Percentiles rank a stretch among this genome's conserved stretches.
These are phyloP conservation scores for Zhuliangozyma parablackwelliae DNA, from an alignment of 1,139 yeast genomes.

Conservation along the genomic window DNA sequence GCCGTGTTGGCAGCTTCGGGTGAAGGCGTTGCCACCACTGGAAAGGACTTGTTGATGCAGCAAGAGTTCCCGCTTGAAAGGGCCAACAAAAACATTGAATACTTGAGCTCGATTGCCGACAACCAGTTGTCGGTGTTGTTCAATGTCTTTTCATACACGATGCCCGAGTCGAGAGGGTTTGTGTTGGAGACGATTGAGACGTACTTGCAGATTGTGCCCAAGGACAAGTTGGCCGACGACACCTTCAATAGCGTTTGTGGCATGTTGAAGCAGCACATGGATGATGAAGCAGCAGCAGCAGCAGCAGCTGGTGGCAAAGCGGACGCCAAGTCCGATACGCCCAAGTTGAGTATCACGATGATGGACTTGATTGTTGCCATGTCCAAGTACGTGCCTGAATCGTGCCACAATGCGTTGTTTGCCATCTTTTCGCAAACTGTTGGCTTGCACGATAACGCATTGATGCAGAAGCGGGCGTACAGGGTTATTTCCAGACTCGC, in stretches of 20 bases:
- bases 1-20: slow-evolving; percentile 42
- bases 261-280: slow-evolving; percentile 69
- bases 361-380: slow-evolving; percentile 86
- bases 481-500: slow-evolving; percentile 68
- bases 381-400: slow-evolving; percentile 73
- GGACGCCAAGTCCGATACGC: slow-evolving; percentile 22
- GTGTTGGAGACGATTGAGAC: slow-evolving; percentile 83
- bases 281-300: slow-evolving; percentile 42
- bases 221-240: slow-evolving; percentile 56
- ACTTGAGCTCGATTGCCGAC: slow-evolving; percentile 60
- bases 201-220: slow-evolving; percentile 67
- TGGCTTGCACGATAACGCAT: slow-evolving; percentile 48
- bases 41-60: slow-evolving; percentile 52
- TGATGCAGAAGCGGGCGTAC: slow-evolving; percentile 86
- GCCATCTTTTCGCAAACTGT: slow-evolving; percentile 73
- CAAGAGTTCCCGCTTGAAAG: slow-evolving; percentile 57
- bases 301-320: slow-evolving; percentile 4
- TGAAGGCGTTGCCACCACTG: too few relatives aligned
- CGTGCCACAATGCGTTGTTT: slow-evolving; percentile 70
- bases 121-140: slow-evolving; percentile 82
- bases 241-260: slow-evolving; percentile 87
- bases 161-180: slow-evolving; percentile 78
- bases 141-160: slow-evolving; percentile 84
- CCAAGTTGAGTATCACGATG: slow-evolving; percentile 74
- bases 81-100: slow-evolving; percentile 56